Conservation (phyloP, 495 filamentous ascomycete species). For the Polyplosphaeria fusca region DNA sequence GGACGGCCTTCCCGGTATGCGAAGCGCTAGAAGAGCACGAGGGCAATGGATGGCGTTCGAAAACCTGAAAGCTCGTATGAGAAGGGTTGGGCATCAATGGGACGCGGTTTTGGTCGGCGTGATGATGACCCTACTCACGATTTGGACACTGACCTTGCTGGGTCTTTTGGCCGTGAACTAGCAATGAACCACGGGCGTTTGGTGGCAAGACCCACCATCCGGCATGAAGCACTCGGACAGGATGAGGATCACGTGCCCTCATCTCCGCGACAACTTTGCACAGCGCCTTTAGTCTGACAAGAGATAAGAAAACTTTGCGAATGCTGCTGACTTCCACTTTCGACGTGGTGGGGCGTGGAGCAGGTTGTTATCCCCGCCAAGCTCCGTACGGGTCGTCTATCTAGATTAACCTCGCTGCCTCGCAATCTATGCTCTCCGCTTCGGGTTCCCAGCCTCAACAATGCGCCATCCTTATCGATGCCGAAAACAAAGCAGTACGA, state of each 20-base stretch:
- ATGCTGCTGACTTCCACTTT: conserved; percentile 5
- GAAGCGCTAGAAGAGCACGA: conserved; percentile 41
- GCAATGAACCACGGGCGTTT: background rate
- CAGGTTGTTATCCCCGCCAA: background rate
- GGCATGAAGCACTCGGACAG: background rate
- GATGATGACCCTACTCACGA: conserved; percentile 35
- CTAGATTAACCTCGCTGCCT: conserved; percentile 25
- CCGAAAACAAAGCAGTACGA: background rate
- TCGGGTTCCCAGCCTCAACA: conserved; percentile 13
- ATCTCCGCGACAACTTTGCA: conserved; percentile 4
- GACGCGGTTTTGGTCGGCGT: conserved; percentile 41
- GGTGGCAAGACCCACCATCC: background rate
- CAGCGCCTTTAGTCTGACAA: conserved; percentile 19
- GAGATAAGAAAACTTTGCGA: background rate
- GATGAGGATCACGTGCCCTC: conserved; percentile 2
- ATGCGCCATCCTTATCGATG: background rate
- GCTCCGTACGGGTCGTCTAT: conserved; percentile 4
- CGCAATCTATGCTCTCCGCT: conserved; percentile 30
- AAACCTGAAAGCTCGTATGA: conserved; percentile 34
- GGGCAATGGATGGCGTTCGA: conserved; percentile 41
- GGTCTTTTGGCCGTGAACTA: conserved; percentile 10
- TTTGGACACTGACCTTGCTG: conserved; percentile 19
- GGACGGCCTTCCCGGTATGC: conserved; percentile 41
- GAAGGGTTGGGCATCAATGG: conserved; percentile 37
- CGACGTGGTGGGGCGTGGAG: background rate